Base-by-base conservation (phyloP, 805 yeast species). In the Wickerhamomyces mucosus region DNA sequence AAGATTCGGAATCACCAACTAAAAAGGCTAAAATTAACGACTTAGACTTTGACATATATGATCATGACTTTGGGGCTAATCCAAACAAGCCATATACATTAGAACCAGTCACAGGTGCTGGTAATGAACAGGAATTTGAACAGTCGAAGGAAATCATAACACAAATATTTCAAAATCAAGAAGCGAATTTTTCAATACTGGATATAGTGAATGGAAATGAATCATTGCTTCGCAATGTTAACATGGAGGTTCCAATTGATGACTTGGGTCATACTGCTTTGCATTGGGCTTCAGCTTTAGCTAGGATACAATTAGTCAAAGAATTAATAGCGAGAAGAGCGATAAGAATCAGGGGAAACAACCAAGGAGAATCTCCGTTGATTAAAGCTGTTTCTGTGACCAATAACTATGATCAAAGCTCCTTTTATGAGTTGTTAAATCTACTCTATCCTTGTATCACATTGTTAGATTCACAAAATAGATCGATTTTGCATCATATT, bases 231-330 rank as follows among this genome's bases (percentile, higher is more conserved):
- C 32, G 35, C 7, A 43, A 64, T 25, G 63, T 83, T 22, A 69
- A 74, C 37, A 64, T 88, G 31, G 92, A 85, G 48, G 83, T 85
- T 21, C 78, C 96, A 1, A 82, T 94, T 27, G 99, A 94, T 56
- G 94, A 83, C 44, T 74, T 79, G 36, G 96, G 97, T 1, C 92
- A 92, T 50, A 80, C 95, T 0, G 85, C 95, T 1, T 65, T 92
- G 35, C 99, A 92, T 56, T 83, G 97, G 94, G 94, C 96, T 4
- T 77, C 96, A 12, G 83, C 96, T 1, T 67, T 92, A 53, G 97
- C 94, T 0, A 74, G 84, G 36, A 57, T 78, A 2, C 61, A 74
- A 3, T 64, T 88, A 31, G 89, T 85, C 4, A 72, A 63, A 27
- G 76, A 76, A 24, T 64, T 84, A 12, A 78, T 92, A 19, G 60